A percentile compares a stretch with the other conserved stretches of the same genome.
Conservation (phyloP, 495 filamentous ascomycete species). For the Tuber calosporum region DNA sequence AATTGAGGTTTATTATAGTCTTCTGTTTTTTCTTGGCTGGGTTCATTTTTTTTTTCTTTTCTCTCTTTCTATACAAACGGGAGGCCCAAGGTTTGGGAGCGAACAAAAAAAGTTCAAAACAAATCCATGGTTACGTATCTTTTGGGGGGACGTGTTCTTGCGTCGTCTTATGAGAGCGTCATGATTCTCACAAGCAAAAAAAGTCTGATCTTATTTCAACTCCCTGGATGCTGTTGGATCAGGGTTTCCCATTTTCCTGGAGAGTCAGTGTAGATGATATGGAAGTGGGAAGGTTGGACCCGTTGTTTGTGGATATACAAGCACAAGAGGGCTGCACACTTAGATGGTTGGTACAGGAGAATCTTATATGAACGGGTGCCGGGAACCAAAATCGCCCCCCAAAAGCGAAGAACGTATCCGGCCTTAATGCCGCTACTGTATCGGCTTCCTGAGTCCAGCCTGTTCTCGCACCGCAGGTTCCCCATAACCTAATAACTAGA, state of each 20-base stretch:
- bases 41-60: conserved; percentile 28
- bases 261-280: background rate
- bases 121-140: background rate
- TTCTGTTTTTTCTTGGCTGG: conserved; percentile 35
- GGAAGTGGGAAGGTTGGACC: background rate
- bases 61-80: conserved; percentile 3
- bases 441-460: background rate
- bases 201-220: background rate
- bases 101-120: conserved; percentile 20
- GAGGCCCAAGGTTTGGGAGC: conserved; percentile 14
- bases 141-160: background rate
- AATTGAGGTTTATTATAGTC: conserved; percentile 32
- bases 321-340: background rate
- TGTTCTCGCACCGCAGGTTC: background rate
- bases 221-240: background rate
- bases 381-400: background rate
- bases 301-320: background rate
- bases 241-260: background rate
- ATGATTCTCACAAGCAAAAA: background rate
- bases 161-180: background rate
- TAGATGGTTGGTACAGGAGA: background rate
- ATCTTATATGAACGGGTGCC: background rate
- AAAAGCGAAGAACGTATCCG: background rate
- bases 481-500: background rate
- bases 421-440: background rate